Conservation (phyloP, 108 stramenopile species). For the Stephanodiscus triporus region DNA sequence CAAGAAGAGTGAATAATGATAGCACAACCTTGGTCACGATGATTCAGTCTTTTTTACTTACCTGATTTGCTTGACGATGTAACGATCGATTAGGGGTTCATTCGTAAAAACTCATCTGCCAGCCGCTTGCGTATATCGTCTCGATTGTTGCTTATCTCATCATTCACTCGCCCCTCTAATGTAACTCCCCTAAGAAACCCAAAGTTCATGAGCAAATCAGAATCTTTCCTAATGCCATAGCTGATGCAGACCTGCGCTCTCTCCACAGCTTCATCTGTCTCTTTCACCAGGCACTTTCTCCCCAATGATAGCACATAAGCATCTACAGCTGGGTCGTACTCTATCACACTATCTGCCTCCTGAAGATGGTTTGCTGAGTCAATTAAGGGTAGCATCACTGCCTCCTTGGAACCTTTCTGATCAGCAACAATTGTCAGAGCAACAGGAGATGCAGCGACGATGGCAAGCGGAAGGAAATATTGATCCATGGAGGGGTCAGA, state of each 20-base stretch:
- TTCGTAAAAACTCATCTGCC: conserved; percentile 35
- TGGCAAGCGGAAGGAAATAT: conserved; percentile 39
- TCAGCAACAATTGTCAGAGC: conserved; percentile 50
- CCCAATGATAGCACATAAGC: conserved; percentile 60
- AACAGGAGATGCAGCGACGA: conserved; percentile 55
- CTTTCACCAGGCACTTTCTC: conserved; percentile 61
- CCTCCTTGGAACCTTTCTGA: conserved; percentile 50
- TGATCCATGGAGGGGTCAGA: conserved; percentile 40
- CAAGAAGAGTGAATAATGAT: conserved; percentile 16
- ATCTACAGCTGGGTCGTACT: conserved; percentile 64
- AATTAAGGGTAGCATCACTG: conserved; percentile 75
- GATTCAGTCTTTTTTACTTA: neutral
- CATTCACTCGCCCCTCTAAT: conserved; percentile 17
- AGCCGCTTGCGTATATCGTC: conserved; percentile 29
- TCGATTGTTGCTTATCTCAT: conserved; percentile 18
- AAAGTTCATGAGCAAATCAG: conserved; percentile 75
- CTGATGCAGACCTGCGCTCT: conserved; percentile 71
- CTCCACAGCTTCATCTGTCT: conserved; percentile 40
- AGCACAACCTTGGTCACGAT: neutral
- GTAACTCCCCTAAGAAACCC: conserved; percentile 69
- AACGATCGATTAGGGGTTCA: conserved; percentile 11
- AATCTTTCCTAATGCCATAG: conserved; percentile 68
- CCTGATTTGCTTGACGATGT: neutral
- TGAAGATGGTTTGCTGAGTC: conserved; percentile 83
- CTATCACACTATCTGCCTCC: conserved; percentile 69